Percentiles rank a stretch among this genome's conserved stretches.
phyloP scores from a whole-genome alignment of 352 stramenopile genomes.

The Phytophthora syringae region DNA sequence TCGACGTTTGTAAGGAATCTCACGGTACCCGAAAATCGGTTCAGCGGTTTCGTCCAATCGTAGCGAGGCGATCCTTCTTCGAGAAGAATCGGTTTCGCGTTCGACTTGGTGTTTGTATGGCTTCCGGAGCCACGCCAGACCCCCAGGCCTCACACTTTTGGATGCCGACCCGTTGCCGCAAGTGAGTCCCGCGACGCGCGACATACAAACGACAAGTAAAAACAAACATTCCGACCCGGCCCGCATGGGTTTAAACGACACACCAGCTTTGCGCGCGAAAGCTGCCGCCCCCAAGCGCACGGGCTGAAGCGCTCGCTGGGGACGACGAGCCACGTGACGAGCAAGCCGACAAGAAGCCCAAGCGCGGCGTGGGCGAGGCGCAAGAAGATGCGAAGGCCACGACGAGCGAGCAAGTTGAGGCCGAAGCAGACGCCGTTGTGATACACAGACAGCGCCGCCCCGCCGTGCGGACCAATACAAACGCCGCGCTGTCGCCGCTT shows the following conservation, averaged over 20 bases:
- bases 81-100: slow-evolving; percentile 24
- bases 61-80: slow-evolving; percentile 17
- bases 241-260: slow-evolving; percentile 60
- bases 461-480: slow-evolving; percentile 2
- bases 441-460: slow-evolving; percentile 3
- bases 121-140: slow-evolving; percentile 12
- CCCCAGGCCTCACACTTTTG: slow-evolving; percentile 34
- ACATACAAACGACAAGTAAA: slow-evolving; percentile 51
- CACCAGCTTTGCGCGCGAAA: slow-evolving; percentile 36
- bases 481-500: slow-evolving; percentile 59
- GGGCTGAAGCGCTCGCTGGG: slow-evolving; percentile 31
- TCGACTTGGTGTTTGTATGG: slow-evolving; percentile 25
- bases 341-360: slow-evolving; percentile 57
- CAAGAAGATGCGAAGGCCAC: neutral
- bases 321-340: slow-evolving; percentile 2
- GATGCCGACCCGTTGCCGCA: slow-evolving; percentile 21
- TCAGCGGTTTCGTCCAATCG: slow-evolving; percentile 14
- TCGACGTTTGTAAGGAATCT: neutral
- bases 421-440: slow-evolving; percentile 7
- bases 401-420: slow-evolving; percentile 1
- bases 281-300: no score
- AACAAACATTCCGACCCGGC: slow-evolving; percentile 51
- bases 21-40: neutral
- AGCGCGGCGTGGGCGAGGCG: slow-evolving; percentile 31
- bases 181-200: slow-evolving; percentile 1